Base-by-base conservation (phyloP, 148 eudicot species). In the Vaccinium myrtillus region DNA sequence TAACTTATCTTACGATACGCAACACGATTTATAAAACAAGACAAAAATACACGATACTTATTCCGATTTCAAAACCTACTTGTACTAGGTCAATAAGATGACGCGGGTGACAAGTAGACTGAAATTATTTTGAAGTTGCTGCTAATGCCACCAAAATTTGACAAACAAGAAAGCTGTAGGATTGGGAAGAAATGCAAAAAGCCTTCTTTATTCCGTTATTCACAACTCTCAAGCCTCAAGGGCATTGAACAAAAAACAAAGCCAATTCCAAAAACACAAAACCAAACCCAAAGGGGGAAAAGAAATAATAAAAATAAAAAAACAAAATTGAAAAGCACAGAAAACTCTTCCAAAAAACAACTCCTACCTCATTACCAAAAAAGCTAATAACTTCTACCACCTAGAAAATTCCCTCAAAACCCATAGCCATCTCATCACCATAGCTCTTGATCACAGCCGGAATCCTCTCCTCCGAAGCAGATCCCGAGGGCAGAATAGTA, bases 401-500 rank as follows among this genome's bases (percentile, higher is more conserved):
- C 46, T 43, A 43, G 46, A 13, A 14, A 12, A 11, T 12, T 32
- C 43, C 51, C 23, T 21, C 79, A 36, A 86, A 90, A 23, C 85
- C 91, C 88, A 86, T 82, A 13, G 85, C 48, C 89, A 91, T 90
- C 56, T 87, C 75, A 83, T 77, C 56, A 7, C 80, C 83, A 63
- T 76, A 77, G 77, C 89, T 86, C 78, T 85, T 83, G 2, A 86
- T 50, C 19, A 87, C 80, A 85, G 80, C 85, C 32, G 82, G 50
- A 7, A 74, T 39, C 48, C 13, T 43, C 46, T 76, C 65, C 82
- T 30, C 82, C 76, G 94, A 87, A 0, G 88, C 94, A 2, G 91
- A 77, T 1, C 91, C 87, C 2, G 99, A 85, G 0, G 99, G 95
- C 71, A 96, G 71, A 46, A 95, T 94, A 9, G 85, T 80, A 0